phyloP scores from a whole-genome alignment of 495 filamentous ascomycete genomes.

The Daldinia concentrica region DNA sequence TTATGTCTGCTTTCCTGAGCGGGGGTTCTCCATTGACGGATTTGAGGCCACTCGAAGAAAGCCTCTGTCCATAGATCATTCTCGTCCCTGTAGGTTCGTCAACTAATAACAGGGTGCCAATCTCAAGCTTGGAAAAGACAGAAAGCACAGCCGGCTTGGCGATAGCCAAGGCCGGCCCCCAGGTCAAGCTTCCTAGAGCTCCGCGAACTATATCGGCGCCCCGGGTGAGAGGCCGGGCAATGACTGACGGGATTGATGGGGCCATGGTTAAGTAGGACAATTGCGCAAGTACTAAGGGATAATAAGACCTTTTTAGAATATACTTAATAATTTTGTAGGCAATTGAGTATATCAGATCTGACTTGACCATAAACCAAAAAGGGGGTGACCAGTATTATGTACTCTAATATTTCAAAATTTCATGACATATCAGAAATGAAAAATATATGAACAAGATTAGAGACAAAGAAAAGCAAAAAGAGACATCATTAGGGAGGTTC shows the following conservation, averaged over 20 bases:
- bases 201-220: slow-evolving; percentile 48
- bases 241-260: slow-evolving; percentile 37
- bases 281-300: background rate
- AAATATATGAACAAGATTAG: background rate
- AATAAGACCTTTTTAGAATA: background rate
- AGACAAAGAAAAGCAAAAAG: background rate
- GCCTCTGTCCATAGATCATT: slow-evolving; percentile 46
- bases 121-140: slow-evolving; percentile 52
- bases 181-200: slow-evolving; percentile 50
- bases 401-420: background rate
- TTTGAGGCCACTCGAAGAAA: slow-evolving; percentile 33
- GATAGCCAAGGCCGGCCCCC: slow-evolving; percentile 50
- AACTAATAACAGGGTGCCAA: slow-evolving; percentile 54
- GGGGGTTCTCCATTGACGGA: slow-evolving; percentile 38
- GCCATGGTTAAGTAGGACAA: slow-evolving; percentile 14
- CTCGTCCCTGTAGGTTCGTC: slow-evolving; percentile 50
- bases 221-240: slow-evolving; percentile 41
- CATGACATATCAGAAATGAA: background rate
- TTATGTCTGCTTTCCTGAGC: slow-evolving; percentile 33
- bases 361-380: background rate
- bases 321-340: background rate
- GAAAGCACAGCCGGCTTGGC: slow-evolving; percentile 53
- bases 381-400: background rate
- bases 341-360: background rate
- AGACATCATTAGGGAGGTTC: background rate